Base-by-base conservation (phyloP, 805 yeast species). In the Pichia nanzhaoensis region DNA sequence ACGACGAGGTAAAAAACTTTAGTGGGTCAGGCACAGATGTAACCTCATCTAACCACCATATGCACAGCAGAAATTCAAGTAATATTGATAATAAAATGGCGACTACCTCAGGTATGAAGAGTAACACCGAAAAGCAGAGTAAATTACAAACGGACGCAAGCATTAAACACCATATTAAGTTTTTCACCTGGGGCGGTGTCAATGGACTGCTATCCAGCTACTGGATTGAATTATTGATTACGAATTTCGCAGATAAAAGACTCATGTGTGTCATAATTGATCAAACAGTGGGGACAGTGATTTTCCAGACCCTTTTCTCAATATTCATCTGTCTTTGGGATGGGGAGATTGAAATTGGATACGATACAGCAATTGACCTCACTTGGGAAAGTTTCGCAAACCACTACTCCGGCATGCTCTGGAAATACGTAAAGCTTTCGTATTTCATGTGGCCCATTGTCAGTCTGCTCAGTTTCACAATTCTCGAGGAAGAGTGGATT, bases 391-490 rank as follows among this genome's bases (percentile, higher is more conserved):
- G 37, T 5, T 45, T 45, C 14, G 28, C 16, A 6, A 19, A 31
- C 4, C 33, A 45, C 22, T 45, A 41, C 19, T 24, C 42, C 47
- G 50, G 66, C 9, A 61, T 73, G 8, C 77, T 68, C 50, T 46
- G 75, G 44, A 72, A 68, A 37, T 67, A 80, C 8, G 58, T 80
- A 48, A 73, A 71, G 45, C 70, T 73, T 45, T 72, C 80, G 31
- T 78, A 74, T 54, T 61, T 76, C 55, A 69, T 71, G 42, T 80
- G 84, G 83, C 84, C 86, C 3, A 60, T 74, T 35, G 73, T 77
- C 43, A 76, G 82, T 13, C 60, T 72, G 8, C 49, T 71, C 34
- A 67, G 75, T 48, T 80, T 80, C 56, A 65, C 68, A 18, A 64
- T 71, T 37, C 58, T 78, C 10, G 78, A 77, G 0, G 64, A 67